Evolutionary conservation across 257 asterid genomes (phyloP).

Genomic region (Nicotiana attenuata): DNA sequence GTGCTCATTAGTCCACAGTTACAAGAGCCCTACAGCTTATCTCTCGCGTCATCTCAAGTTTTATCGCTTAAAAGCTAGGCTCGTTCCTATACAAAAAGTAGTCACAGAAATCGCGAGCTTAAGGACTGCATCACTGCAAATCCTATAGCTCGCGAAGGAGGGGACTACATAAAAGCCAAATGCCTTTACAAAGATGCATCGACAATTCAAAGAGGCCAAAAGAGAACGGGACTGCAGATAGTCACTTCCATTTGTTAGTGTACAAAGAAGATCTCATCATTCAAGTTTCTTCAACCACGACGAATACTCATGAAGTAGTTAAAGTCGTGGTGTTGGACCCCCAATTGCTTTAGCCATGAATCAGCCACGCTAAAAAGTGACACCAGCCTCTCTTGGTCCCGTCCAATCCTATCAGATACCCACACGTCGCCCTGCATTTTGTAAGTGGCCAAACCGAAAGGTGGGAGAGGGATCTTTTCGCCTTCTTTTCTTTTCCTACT

Average conservation of each 20-base stretch:
- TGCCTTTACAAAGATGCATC: neutral
- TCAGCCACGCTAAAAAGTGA: constrained; percentile 82
- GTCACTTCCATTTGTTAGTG: neutral
- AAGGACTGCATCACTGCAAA: neutral
- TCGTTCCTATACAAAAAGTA: neutral
- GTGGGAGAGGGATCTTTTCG: constrained; percentile 36
- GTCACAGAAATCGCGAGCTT: neutral
- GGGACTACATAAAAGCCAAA: neutral
- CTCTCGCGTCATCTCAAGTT: neutral
- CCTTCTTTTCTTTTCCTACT: constrained; percentile 31
- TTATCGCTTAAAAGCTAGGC: neutral
- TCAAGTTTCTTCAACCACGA: constrained; percentile 32
- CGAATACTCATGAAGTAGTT: constrained; percentile 64
- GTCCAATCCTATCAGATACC: constrained; percentile 34
- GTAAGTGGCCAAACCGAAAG: constrained; percentile 49
- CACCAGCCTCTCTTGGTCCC: constrained; percentile 47
- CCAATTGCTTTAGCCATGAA: constrained; percentile 90
- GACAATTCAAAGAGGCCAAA: neutral
- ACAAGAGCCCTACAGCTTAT: neutral
- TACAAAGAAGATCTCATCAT: neutral
- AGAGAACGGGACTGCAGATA: neutral
- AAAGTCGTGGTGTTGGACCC: constrained; percentile 91
- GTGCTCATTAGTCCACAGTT: neutral
- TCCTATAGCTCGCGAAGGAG: neutral
- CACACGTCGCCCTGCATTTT: constrained; percentile 52